These are phyloP conservation scores for Leishmania aethiopica DNA, from an alignment of 208 protist genomes.

Conservation along the genomic window DNA sequence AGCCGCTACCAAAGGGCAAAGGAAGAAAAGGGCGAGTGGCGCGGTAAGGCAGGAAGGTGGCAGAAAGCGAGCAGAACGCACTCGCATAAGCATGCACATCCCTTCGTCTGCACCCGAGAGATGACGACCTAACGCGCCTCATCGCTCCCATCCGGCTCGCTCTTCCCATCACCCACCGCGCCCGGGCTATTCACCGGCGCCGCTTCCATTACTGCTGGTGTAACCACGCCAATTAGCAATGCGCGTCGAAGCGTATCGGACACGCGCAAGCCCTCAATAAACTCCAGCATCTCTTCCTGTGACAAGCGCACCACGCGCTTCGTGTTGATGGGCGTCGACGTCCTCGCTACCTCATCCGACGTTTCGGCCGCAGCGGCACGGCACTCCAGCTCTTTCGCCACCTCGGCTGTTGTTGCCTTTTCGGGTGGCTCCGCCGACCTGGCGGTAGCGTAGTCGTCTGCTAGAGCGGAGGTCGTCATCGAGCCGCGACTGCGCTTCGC, in stretches of 20 bases:
- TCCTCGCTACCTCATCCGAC: neutral
- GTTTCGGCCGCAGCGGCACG: neutral
- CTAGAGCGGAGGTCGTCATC: neutral
- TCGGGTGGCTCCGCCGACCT: neutral
- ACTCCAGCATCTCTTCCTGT: constrained; percentile 21
- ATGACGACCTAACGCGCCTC: neutral
- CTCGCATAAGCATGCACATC: neutral
- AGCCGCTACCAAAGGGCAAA: neutral
- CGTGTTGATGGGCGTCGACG: neutral
- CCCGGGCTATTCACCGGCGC: neutral
- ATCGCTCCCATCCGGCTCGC: neutral
- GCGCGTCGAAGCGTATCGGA: constrained; percentile 26
- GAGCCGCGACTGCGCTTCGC: constrained; percentile 13
- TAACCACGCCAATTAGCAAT: constrained; percentile 28
- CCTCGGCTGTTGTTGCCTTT: neutral
- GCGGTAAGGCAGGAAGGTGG: neutral
- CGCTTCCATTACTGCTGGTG: neutral
- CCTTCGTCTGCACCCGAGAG: neutral
- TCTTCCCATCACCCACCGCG: neutral
- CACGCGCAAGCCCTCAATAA: constrained; percentile 23
- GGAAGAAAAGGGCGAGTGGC: neutral
- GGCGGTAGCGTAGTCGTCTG: neutral
- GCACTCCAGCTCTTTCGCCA: neutral
- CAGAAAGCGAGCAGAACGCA: neutral
- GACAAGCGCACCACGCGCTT: constrained; percentile 4